Base-by-base conservation (phyloP, 106 monocot species). In the Posidonia australis region DNA sequence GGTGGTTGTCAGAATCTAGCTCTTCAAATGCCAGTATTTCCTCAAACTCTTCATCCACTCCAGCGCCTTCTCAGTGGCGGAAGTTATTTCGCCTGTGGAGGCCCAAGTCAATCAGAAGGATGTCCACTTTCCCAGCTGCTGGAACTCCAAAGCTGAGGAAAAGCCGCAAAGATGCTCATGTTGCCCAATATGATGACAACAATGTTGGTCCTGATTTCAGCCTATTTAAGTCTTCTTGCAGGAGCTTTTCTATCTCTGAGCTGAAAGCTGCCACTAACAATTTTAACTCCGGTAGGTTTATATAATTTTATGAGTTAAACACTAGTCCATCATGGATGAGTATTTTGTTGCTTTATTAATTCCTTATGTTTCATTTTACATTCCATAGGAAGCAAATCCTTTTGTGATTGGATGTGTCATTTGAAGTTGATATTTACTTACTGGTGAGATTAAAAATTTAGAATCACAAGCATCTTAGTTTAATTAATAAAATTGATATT, bases 181-280 rank as follows among this genome's bases (percentile, higher is more conserved):
- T 6, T 12, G 20, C 24, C 11, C 10, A 21, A 2, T 5, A 13
- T 0, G 12, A 23, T 22, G 1, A 13, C 49, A 44, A 3, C 51
- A 67, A 70, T 5, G 54, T 36, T n/a, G 67, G 63, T 0, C 58
- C 67, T 22, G 62, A 64, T 76, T 29, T 3, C 21, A 22, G 30
- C 27, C 58, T 67, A 24, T 71, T 56, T 36, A 80, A 72, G 47
- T 86, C 83, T 22, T 68, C 76, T n/a, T 77, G 85, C 80, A 77
- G 64, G 60, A 77, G 64, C 51, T 87, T 92, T 71, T 74, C 80
- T 1, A 14, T 77, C 1, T 30, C 30, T 10, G 87, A 92, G 65
- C 82, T 92, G 31, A 62, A 74, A 36, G 59, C 70, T 4, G 87
- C 87, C 5, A 92, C 92, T 19, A 52, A 76, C 65, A 77, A 87